Conservation (phyloP, 176 grass and related monocot species). For the Oryza rufipogon region DNA sequence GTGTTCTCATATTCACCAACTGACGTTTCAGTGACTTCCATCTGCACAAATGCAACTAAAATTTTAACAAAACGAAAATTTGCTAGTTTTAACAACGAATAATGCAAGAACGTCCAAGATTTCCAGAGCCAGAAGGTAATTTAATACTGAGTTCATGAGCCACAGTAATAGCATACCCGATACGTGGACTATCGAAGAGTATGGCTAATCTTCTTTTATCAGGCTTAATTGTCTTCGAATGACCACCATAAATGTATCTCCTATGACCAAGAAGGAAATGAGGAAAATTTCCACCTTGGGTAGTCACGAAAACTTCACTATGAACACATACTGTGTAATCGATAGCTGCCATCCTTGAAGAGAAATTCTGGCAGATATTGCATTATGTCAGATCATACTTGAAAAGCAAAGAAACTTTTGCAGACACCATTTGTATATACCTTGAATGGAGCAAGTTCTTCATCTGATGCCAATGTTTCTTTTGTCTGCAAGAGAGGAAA, state of each 20-base stretch:
- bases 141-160: not conserved
- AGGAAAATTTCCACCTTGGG: constrained; percentile 98
- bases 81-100: constrained; percentile 17
- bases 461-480: constrained; percentile 83
- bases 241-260: constrained; percentile 86
- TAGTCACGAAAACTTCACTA: constrained; percentile 94
- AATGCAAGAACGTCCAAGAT: not conserved
- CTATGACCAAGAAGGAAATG: constrained; percentile 94
- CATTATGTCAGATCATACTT: constrained; percentile 22
- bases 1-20: constrained; percentile 75
- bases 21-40: constrained; percentile 90
- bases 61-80: constrained; percentile 23
- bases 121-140: not conserved
- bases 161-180: constrained; percentile 61
- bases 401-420: not conserved
- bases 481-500: constrained; percentile 96
- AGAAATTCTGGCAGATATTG: constrained; percentile 75
- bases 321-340: constrained; percentile 94
- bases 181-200: constrained; percentile 82
- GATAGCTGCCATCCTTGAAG: constrained; percentile 97
- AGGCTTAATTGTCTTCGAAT: constrained; percentile 96
- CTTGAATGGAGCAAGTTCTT: constrained; percentile 91
- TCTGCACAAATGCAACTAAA: constrained; percentile 52
- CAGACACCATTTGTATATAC: constrained; percentile 40
- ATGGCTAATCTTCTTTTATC: constrained; percentile 96